Percentiles rank a stretch among this genome's conserved stretches.
These are phyloP conservation scores for Nevesoporus exiguus DNA, from an alignment of 768 basidiomycete genomes.

Conservation along the genomic window DNA sequence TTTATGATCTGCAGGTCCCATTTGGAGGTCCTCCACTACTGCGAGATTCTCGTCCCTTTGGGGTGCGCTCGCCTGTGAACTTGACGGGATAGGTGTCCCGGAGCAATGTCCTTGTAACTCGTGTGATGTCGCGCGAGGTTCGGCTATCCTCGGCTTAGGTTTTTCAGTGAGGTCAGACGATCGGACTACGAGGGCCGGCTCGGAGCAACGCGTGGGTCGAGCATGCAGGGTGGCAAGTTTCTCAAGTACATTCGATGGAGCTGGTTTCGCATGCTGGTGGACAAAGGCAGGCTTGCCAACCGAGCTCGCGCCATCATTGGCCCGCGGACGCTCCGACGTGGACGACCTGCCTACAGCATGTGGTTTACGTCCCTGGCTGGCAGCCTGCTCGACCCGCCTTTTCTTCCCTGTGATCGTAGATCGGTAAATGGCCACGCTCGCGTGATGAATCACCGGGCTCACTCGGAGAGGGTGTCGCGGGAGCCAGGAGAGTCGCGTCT, in stretches of 20 bases:
- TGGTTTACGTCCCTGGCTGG: constrained; percentile 20
- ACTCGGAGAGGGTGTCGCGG: constrained; percentile 68
- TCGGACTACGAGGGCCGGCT: constrained; percentile 26
- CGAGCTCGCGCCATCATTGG: constrained; percentile 10
- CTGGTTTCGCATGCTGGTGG: constrained; percentile 30
- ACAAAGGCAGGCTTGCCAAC: not conserved
- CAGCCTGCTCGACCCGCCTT: constrained; percentile 39
- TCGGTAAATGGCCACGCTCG: not conserved
- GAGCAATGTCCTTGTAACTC: constrained; percentile 8
- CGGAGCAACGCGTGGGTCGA: constrained; percentile 17
- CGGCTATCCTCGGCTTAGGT: constrained; percentile 11
- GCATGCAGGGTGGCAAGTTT: constrained; percentile 44
- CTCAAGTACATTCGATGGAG: constrained; percentile 51
- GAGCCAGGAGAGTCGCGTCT: constrained; percentile 39
- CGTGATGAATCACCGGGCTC: constrained; percentile 20
- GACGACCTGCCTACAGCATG: constrained; percentile 7
- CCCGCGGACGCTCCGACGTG: constrained; percentile 14
- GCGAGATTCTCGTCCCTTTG: constrained; percentile 60
- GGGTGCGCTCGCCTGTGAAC: constrained; percentile 3
- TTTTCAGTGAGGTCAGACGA: constrained; percentile 26
- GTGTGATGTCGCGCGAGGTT: not conserved
- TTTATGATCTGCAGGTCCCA: constrained; percentile 75
- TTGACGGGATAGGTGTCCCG: constrained; percentile 1
- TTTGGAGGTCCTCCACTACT: constrained; percentile 70
- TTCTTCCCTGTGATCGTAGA: constrained; percentile 34